Percentiles rank a stretch among this genome's conserved stretches.
Evolutionary conservation across 768 basidiomycete genomes (phyloP).

Genomic region (Russula olivacea): DNA sequence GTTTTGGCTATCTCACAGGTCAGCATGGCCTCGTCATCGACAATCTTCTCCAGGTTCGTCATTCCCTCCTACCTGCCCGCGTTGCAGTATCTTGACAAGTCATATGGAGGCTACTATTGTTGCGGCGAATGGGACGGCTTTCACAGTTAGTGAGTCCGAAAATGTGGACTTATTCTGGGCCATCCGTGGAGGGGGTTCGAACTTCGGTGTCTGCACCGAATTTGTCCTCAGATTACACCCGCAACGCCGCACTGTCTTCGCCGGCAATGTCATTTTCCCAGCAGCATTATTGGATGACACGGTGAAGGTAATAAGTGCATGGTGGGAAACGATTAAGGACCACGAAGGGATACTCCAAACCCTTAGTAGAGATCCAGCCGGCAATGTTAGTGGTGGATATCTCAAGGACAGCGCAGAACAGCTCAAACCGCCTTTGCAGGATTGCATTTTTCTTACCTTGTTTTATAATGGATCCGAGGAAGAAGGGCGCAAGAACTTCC

Average conservation of each 20-base stretch:
- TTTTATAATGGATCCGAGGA: slow-evolving; percentile 49
- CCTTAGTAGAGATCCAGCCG: slow-evolving; percentile 36
- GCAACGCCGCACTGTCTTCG: slow-evolving; percentile 44
- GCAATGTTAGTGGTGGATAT: slow-evolving; percentile 31
- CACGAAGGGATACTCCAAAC: slow-evolving; percentile 37
- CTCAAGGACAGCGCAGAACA: neutral
- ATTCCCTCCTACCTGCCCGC: slow-evolving; percentile 25
- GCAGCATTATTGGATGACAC: slow-evolving; percentile 25
- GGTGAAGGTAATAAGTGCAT: slow-evolving; percentile 31
- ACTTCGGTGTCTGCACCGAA: slow-evolving; percentile 51
- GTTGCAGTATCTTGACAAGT: neutral
- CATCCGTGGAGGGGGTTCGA: slow-evolving; percentile 47
- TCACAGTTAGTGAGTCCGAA: slow-evolving; percentile 30
- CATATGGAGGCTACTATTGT: slow-evolving; percentile 39
- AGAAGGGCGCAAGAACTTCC: slow-evolving; percentile 43
- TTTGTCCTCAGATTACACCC: slow-evolving; percentile 44
- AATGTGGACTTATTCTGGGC: slow-evolving; percentile 47
- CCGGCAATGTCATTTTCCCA: slow-evolving; percentile 39
- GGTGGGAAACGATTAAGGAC: slow-evolving; percentile 36
- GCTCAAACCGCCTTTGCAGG: slow-evolving; percentile 30
- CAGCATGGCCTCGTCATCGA: slow-evolving; percentile 43
- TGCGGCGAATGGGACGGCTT: slow-evolving; percentile 38
- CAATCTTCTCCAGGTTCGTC: slow-evolving; percentile 36
- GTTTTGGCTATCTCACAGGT: slow-evolving; percentile 46
- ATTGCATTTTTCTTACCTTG: slow-evolving; percentile 33